Base-by-base conservation (phyloP, 2,329 filamentous ascomycete species). In the Cordyceps pruinosa region DNA sequence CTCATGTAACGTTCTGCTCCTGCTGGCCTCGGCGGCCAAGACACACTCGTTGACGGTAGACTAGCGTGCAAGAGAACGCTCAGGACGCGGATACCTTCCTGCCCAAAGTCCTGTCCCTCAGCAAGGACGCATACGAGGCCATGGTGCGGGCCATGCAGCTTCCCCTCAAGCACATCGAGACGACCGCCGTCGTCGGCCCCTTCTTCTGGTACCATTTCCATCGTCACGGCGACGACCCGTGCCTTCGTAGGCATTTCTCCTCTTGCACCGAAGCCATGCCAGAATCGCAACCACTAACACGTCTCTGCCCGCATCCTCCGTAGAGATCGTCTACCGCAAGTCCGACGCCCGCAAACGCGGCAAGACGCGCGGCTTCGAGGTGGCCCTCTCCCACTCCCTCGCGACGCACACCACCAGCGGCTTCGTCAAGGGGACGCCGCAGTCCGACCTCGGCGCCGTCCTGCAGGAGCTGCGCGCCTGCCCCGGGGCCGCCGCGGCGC, bases 291-390 rank as follows among this genome's bases (percentile, higher is more conserved):
- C n/a, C n/a, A 6, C 41, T 45, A 45, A 25, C 26, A 15, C n/a
- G n/a, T n/a, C n/a, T 23, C 4, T 15, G 8, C 21, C 39, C 7
- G 15, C 41, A 1, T n/a, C 3, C 15, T 17, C 10, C 15, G 9
- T 58, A 81, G 78, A 86, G 64, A 80, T 86, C 62, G 76, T 86
- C 59, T 83, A 82, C 65, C 79, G 83, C 62, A 86, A 86, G 68
- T 84, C 80, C n/a, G 83, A 86, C 64, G 83, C 86, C 34, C 79
- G 81, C 51, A 86, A 86, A 66, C 84, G 82, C 70, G 82, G 81
- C 60, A 76, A 75, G 64, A 86, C 83, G 17, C 78, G 83, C 56
- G 83, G 83, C 45, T 86, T 82, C 81, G 83, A 86, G 69, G 73
- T 85, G 56, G 83, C 83, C 73, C 75, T 86, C 37, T 83, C 81